These are phyloP conservation scores for Adansonia grandidieri DNA, from an alignment of 441 rosid genomes.

Conservation along the genomic window DNA sequence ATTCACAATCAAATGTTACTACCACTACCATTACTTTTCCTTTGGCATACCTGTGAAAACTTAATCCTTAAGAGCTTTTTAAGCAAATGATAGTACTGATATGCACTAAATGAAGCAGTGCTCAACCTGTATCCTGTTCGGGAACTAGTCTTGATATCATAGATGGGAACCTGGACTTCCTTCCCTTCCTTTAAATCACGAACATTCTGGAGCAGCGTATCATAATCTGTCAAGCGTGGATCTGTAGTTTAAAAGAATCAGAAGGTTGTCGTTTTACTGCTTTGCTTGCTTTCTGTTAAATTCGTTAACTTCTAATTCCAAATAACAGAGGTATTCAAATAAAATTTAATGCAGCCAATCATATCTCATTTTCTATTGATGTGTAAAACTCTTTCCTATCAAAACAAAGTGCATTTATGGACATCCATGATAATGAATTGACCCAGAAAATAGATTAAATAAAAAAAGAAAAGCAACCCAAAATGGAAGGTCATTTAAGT, in stretches of 20 bases:
- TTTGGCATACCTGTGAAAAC: constrained; percentile 4
- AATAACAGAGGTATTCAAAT: background rate
- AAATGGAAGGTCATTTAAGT: background rate
- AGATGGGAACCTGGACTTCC: constrained; percentile 79
- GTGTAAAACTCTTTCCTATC: background rate
- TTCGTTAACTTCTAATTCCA: background rate
- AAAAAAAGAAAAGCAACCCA: background rate
- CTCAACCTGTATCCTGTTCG: constrained; percentile 86
- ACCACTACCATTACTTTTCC: constrained; percentile 7
- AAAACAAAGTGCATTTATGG: background rate
- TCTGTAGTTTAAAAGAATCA: constrained; percentile 49
- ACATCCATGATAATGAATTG: background rate
- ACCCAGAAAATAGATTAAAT: background rate
- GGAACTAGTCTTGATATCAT: constrained; percentile 93
- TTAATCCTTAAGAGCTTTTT: constrained; percentile 25
- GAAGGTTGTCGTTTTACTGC: constrained; percentile 17
- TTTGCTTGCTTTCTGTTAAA: constrained; percentile 22
- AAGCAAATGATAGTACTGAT: constrained; percentile 15
- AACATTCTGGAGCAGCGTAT: constrained; percentile 78
- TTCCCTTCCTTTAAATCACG: constrained; percentile 82
- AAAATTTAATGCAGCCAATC: background rate
- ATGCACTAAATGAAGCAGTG: constrained; percentile 23
- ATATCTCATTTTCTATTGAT: constrained; percentile 9
- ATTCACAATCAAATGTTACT: background rate
- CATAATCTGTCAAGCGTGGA: constrained; percentile 97